These are phyloP conservation scores for Vaccinium myrtillus DNA, from an alignment of 148 eudicot genomes.

Conservation along the genomic window DNA sequence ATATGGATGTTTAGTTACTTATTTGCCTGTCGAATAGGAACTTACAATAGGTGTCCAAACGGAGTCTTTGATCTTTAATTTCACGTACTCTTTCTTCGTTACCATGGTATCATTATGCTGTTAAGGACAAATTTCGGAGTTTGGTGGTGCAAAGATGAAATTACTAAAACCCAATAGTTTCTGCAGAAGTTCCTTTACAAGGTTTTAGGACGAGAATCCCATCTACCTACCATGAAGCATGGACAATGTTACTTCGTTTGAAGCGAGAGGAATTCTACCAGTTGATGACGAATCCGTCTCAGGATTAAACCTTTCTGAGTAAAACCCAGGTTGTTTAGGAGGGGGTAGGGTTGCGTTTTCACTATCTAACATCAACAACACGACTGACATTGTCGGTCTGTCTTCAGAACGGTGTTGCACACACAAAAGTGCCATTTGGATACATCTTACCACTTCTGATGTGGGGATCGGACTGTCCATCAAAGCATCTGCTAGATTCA, in stretches of 20 bases:
- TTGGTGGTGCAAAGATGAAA: not conserved
- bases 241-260: constrained; percentile 2
- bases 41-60: too few relatives aligned
- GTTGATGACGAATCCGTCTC: constrained; percentile 1
- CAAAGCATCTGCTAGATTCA: constrained; percentile 13
- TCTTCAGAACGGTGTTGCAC: constrained; percentile 13
- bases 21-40: too few relatives aligned
- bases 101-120: too few relatives aligned
- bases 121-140: not conserved
- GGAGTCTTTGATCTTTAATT: too few relatives aligned
- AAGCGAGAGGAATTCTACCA: not conserved
- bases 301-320: not conserved
- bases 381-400: constrained; percentile 1
- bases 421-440: constrained; percentile 8
- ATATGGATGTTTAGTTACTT: too few relatives aligned
- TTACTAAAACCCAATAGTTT: not conserved
- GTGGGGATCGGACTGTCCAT: not conserved
- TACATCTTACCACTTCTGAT: constrained; percentile 7
- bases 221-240: constrained; percentile 2
- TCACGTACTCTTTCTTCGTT: too few relatives aligned
- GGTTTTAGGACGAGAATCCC: not conserved
- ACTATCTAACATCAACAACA: constrained; percentile 5
- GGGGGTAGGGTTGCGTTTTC: not conserved
- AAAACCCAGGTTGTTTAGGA: constrained; percentile 17
- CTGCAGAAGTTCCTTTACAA: not conserved